Evolutionary conservation across 257 asterid species (phyloP), one percentile per base, ranked within the genome.

Genomic region (Handroanthus guayacan): DNA sequence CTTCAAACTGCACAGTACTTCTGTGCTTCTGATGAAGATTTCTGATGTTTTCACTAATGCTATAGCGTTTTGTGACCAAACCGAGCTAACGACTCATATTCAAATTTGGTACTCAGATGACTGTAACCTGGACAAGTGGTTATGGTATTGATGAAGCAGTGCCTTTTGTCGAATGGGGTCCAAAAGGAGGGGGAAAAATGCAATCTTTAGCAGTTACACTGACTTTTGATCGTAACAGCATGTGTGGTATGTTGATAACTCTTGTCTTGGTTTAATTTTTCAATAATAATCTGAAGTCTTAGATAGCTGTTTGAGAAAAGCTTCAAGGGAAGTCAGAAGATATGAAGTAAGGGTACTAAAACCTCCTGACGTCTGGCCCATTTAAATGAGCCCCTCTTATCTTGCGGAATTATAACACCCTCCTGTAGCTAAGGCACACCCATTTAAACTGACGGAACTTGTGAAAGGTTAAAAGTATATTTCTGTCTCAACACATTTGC

Each of bases 121-220:
- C 98, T 20, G 91, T 95, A 61, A 95, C 98, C 31, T 95, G 99
- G 99, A 95, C 99, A 6, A 95, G 99, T 71, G 98, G 99, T 48
- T 91, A 89, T 51, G 87, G 72, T 75, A 71, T 84, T 72, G 80
- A 71, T 65, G 88, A 52, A 73, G 94, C 98, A 31, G 84, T 86
- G 72, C 94, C 99, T 9, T 87, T 95, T 64, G 91, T 95, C 44
- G 88, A 91, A 75, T 95, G 99, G 99, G 97, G 95, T 62, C 90
- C 75, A 37, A 82, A 86, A 81, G 92, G 93, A 54, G 93, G 82
- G 64, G 70, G 80, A 56, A 87, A 69, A 78, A 76, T 20, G 31
- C 94, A 75, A n/a, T 88, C 96, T 70, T 89, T 86, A 25, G 98
- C 99, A 10, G 98, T 84, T 79, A 93, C 99, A 13, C 80, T 93